A percentile compares a stretch with the other conserved stretches of the same genome.
Evolutionary conservation across 2,329 filamentous ascomycete genomes (phyloP).

Genomic region (Phialophora tarda): DNA sequence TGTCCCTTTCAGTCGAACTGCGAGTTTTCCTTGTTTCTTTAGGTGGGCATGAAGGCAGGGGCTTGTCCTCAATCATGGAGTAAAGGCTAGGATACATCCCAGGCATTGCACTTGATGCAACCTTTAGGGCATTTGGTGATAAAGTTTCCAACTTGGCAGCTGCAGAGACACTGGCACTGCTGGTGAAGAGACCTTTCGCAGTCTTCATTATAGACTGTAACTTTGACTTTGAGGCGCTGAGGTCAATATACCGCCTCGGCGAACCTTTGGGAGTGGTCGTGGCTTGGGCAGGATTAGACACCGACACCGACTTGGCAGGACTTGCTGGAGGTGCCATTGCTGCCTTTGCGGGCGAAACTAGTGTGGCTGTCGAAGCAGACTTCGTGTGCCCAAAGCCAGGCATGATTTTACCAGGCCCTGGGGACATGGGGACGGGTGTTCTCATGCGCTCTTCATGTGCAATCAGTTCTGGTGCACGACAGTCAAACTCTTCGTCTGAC

Average conservation of each 20-base stretch:
- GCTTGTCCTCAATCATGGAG: constrained; percentile 33
- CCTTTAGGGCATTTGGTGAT: constrained; percentile 48
- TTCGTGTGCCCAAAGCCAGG: constrained; percentile 61
- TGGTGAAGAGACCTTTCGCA: constrained; percentile 83
- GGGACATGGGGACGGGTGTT: constrained; percentile 30
- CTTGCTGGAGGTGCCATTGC: constrained; percentile 44
- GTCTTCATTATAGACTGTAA: constrained; percentile 88
- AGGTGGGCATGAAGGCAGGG: constrained; percentile 43
- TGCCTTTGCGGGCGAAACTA: constrained; percentile 58
- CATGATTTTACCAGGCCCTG: constrained; percentile 31
- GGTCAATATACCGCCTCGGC: constrained; percentile 64
- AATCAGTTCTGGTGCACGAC: constrained; percentile 40
- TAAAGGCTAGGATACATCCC: constrained; percentile 42
- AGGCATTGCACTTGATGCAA: constrained; percentile 41
- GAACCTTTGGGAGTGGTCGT: constrained; percentile 65
- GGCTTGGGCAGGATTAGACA: constrained; percentile 64
- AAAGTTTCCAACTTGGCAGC: constrained; percentile 64
- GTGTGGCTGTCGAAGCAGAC: constrained; percentile 66
- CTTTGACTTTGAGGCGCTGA: constrained; percentile 92
- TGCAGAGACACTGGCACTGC: constrained; percentile 66
- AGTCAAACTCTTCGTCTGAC: constrained; percentile 55
- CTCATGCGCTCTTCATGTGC: constrained; percentile 39
- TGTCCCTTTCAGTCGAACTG: constrained; percentile 63
- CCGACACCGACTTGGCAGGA: constrained; percentile 64
- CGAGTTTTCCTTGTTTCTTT: constrained; percentile 58